These are phyloP conservation scores for Leccinum disarticulatum DNA, from an alignment of 768 basidiomycete genomes.

Conservation along the genomic window DNA sequence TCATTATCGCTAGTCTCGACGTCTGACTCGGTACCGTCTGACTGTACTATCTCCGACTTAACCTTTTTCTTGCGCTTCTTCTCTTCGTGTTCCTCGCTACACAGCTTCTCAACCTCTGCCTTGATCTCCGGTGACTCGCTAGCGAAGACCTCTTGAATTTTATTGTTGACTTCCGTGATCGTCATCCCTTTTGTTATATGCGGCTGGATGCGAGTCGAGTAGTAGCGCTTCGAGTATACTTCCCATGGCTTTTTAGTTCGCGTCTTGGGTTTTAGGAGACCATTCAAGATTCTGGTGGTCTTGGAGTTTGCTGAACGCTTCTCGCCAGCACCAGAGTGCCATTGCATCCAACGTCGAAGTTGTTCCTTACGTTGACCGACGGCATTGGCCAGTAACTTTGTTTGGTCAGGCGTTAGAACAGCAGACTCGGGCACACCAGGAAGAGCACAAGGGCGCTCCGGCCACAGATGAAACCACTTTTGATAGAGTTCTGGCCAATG, in stretches of 20 bases:
- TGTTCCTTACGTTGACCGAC: neutral
- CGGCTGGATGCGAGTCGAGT: neutral
- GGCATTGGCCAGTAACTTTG: no score
- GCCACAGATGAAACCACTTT: neutral
- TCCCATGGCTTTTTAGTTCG: neutral
- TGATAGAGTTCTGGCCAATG: neutral
- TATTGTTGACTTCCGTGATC: neutral
- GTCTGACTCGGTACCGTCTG: neutral
- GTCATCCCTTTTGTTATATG: neutral
- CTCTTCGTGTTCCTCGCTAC: neutral
- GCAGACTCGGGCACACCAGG: no score
- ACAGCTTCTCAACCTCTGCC: neutral
- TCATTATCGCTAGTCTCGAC: neutral
- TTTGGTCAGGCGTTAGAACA: no score
- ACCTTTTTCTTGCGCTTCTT: neutral
- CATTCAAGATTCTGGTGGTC: neutral
- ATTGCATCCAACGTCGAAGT: neutral
- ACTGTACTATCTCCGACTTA: neutral
- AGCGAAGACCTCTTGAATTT: neutral
- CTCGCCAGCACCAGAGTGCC: neutral
- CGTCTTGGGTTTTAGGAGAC: neutral
- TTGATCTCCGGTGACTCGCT: neutral
- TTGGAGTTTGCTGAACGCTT: neutral
- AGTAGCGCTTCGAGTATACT: neutral
- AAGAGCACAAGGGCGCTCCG: neutral